Evolutionary conservation across 2,329 filamentous ascomycete genomes (phyloP), one percentile per base, ranked within the genome.

Genomic region (Stylonectria norvegica): DNA sequence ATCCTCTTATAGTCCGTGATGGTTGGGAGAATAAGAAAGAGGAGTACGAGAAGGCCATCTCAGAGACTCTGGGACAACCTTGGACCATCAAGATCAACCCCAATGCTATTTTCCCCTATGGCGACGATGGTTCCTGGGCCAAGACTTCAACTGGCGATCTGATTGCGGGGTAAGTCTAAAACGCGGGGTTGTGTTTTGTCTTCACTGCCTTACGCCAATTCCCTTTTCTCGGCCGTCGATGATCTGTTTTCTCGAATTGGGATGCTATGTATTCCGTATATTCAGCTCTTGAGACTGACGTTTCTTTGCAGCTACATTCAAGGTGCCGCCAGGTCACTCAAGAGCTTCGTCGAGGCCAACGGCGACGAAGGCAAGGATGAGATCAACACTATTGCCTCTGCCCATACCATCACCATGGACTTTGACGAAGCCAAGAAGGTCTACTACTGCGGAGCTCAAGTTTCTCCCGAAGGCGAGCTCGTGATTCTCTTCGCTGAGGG

Each of bases 71-170:
- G 3, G 72, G 70, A n/a, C 58, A 61, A 23, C 27, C 63, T 6
- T 79, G 75, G 75, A 75, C 67, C 5, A 60, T 76, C 20, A 68
- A 75, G 6, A 63, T 73, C 50, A 66, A 72, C 47, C 67, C 71
- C 15, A 62, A 61, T 34, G 65, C 66, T 31, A 58, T 79, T 47
- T 76, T 62, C 46, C 67, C 72, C 8, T 76, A 76, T 42, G 64
- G 66, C 15, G 59, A 62, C 11, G 62, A 68, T 1, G 60, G 55
- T 41, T 63, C 61, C 20, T 73, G 66, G 41, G 66, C 59, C 32
- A 64, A 68, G 43, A 59, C 64, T 11, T 67, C 62, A 3, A 58
- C 73, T 4, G 74, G 74, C 4, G 57, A 55, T 42, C 69, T 68
- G 50, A 67, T 78, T 42, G 55, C 58, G 25, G 50, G 54, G 69